phyloP scores from a whole-genome alignment of 1,284 basidiomycete genomes.

The Microbotryum scabiosae region DNA sequence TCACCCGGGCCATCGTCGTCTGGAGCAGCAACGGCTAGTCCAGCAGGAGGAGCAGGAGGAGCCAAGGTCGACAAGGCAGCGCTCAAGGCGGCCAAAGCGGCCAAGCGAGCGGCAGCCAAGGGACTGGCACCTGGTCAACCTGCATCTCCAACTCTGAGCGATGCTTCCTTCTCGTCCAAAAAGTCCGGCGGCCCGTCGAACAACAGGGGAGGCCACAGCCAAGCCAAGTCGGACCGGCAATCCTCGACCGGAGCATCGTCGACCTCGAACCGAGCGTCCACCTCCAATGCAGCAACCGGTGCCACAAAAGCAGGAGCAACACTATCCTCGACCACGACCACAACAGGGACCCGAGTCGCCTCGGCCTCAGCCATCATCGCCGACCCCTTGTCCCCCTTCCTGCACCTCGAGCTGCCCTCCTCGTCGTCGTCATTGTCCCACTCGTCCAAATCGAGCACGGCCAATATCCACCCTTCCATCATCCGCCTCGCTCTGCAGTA shows the following conservation, averaged over 20 bases:
- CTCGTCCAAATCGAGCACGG: slow-evolving; percentile 46
- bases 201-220: too few relatives aligned
- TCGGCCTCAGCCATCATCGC: background rate
- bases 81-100: background rate
- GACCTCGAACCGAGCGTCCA: background rate
- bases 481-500: slow-evolving; percentile 69
- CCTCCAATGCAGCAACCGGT: background rate
- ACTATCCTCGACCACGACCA: background rate
- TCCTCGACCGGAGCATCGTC: background rate
- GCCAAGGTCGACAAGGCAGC: slow-evolving; percentile 5
- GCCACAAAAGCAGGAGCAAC: background rate
- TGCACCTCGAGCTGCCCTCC: slow-evolving; percentile 33
- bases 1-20: background rate
- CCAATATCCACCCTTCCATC: slow-evolving; percentile 73
- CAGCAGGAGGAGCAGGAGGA: background rate
- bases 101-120: slow-evolving; percentile 1
- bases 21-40: background rate
- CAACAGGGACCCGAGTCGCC: background rate
- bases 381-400: slow-evolving; percentile 31
- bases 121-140: background rate
- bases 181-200: too few relatives aligned
- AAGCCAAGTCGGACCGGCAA: background rate
- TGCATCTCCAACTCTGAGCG: background rate
- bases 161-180: too few relatives aligned
- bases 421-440: slow-evolving; percentile 25